Evolutionary conservation across 805 yeast species (phyloP).

Genomic region (Candida koratica): DNA sequence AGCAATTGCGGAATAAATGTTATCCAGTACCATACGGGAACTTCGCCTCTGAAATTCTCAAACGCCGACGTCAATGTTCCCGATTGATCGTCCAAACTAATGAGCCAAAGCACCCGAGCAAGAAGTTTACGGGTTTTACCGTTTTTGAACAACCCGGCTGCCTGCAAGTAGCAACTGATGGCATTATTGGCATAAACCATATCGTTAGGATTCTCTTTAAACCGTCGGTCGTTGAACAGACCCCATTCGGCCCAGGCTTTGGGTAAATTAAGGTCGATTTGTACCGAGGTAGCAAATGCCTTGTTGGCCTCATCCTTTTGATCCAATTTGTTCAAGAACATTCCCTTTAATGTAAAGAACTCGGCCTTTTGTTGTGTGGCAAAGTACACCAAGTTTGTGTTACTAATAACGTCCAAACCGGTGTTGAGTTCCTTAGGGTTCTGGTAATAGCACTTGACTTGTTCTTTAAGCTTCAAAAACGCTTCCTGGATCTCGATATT

Average conservation of each 20-base stretch:
- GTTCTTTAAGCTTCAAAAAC: slow-evolving; percentile 89
- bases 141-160: slow-evolving; percentile 93
- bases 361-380: slow-evolving; percentile 98
- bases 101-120: slow-evolving; percentile 89
- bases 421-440: slow-evolving; percentile 87
- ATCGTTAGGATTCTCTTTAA: slow-evolving; percentile 78
- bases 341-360: slow-evolving; percentile 94
- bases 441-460: slow-evolving; percentile 95
- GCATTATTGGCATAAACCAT: slow-evolving; percentile 88
- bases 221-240: slow-evolving; percentile 81
- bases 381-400: slow-evolving; percentile 92
- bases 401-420: slow-evolving; percentile 94
- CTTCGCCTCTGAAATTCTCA: slow-evolving; percentile 89
- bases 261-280: slow-evolving; percentile 87
- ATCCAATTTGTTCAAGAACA: slow-evolving; percentile 89
- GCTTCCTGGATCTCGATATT: slow-evolving; percentile 98
- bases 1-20: slow-evolving; percentile 93
- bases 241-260: slow-evolving; percentile 99
- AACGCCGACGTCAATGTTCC: slow-evolving; percentile 84
- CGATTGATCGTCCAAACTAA: slow-evolving; percentile 80
- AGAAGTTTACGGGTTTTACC: slow-evolving; percentile 83
- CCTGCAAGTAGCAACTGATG: slow-evolving; percentile 91
- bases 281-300: slow-evolving; percentile 97
- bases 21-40: slow-evolving; percentile 99
- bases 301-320: slow-evolving; percentile 95